phyloP scores from a whole-genome alignment of 306 rosid genomes.

The Vachellia pachyceras region DNA sequence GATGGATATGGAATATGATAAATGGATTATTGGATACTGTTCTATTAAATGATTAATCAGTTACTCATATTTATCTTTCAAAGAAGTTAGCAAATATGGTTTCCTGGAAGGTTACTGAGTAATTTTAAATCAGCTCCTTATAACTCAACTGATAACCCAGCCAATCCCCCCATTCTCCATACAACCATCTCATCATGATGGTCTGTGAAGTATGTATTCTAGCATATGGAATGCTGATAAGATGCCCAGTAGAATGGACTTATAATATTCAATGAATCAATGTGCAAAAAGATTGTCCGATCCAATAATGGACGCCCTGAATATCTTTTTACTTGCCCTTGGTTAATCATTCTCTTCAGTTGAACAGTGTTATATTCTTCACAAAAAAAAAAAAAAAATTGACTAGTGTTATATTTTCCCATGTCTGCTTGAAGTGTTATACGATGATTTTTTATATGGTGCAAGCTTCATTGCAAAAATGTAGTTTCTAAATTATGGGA shows the following conservation, averaged over 20 bases:
- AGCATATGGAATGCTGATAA: neutral
- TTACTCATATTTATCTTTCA: neutral
- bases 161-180: neutral
- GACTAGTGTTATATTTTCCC: neutral
- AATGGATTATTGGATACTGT: neutral
- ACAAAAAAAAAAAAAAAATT: too few species aligned
- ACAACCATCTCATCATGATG: neutral
- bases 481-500: neutral
- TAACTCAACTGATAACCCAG: neutral
- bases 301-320: neutral
- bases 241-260: neutral
- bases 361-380: neutral
- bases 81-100: neutral
- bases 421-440: conserved; percentile 25
- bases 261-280: neutral
- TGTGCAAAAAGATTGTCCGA: neutral
- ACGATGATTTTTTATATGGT: neutral
- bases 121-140: neutral
- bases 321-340: conserved; percentile 1
- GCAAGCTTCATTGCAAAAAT: conserved; percentile 2
- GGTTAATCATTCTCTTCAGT: neutral
- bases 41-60: neutral
- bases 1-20: neutral
- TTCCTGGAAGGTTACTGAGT: neutral
- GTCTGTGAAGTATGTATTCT: neutral